phyloP scores from a whole-genome alignment of 257 asterid genomes.

The Capsicum rhomboideum region DNA sequence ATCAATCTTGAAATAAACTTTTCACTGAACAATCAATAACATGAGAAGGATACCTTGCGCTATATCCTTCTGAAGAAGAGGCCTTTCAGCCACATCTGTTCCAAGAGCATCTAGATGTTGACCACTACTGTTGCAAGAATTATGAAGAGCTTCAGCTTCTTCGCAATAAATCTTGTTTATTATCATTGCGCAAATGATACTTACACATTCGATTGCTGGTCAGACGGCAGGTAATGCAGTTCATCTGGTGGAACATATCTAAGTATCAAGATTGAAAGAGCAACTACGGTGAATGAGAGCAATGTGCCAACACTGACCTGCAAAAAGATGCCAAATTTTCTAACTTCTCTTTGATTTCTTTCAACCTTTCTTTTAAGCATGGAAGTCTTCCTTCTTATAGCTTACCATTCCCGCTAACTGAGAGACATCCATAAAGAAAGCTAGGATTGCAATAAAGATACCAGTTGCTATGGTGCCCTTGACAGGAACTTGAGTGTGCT shows the following conservation, averaged over 20 bases:
- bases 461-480: constrained; percentile 31
- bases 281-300: constrained; percentile 28
- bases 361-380: not conserved
- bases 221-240: not conserved
- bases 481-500: constrained; percentile 30
- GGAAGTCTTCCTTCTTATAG: not conserved
- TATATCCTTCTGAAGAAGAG: constrained; percentile 13
- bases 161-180: constrained; percentile 1
- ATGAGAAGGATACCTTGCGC: constrained; percentile 15
- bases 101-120: not conserved
- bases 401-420: constrained; percentile 38
- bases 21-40: not conserved
- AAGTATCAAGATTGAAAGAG: constrained; percentile 28
- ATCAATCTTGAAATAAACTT: not conserved
- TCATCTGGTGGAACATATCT: constrained; percentile 28
- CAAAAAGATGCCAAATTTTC: not conserved
- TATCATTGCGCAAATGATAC: not conserved
- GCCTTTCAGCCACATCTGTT: not conserved
- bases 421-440: constrained; percentile 36
- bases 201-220: constrained; percentile 3
- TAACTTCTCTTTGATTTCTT: not conserved
- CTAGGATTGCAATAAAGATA: constrained; percentile 19
- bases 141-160: not conserved
- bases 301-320: constrained; percentile 43
- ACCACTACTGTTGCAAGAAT: not conserved